phyloP scores from a whole-genome alignment of 2,329 filamentous ascomycete genomes.

The Neopestalotiopsis sp. region DNA sequence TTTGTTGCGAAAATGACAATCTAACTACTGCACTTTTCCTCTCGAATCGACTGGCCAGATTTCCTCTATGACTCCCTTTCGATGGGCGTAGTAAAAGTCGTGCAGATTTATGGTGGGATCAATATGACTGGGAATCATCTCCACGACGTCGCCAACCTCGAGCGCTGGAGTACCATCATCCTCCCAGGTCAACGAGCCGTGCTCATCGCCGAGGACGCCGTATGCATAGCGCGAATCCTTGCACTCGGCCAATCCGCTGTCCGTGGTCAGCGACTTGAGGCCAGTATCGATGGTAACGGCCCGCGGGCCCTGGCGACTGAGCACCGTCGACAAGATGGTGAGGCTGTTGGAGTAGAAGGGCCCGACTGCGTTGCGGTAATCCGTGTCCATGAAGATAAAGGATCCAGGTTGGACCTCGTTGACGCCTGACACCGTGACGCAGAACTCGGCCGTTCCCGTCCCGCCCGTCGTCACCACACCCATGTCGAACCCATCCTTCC shows the following conservation, averaged over 20 bases:
- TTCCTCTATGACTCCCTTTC: slow-evolving; percentile 53
- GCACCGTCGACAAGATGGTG: slow-evolving; percentile 52
- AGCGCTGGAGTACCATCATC: slow-evolving; percentile 36
- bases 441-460: slow-evolving; percentile 60
- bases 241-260: slow-evolving; percentile 56
- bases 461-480: slow-evolving; percentile 57
- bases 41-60: slow-evolving; percentile 57
- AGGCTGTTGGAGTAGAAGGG: slow-evolving; percentile 54
- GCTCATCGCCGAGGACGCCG: slow-evolving; percentile 53
- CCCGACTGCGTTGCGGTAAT: slow-evolving; percentile 59
- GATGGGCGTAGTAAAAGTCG: slow-evolving; percentile 55
- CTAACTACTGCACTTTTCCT: slow-evolving; percentile 54
- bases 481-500: slow-evolving; percentile 48
- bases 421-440: slow-evolving; percentile 52
- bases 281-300: slow-evolving; percentile 55
- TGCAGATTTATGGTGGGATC: slow-evolving; percentile 60
- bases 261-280: slow-evolving; percentile 56
- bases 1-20: not conserved
- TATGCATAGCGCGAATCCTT: slow-evolving; percentile 49
- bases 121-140: slow-evolving; percentile 61
- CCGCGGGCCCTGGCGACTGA: slow-evolving; percentile 51
- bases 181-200: slow-evolving; percentile 52
- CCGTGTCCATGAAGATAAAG: slow-evolving; percentile 64
- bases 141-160: slow-evolving; percentile 50
- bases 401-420: slow-evolving; percentile 61